Conservation (phyloP, 1,284 basidiomycete species). For the Trametes versicolor region DNA sequence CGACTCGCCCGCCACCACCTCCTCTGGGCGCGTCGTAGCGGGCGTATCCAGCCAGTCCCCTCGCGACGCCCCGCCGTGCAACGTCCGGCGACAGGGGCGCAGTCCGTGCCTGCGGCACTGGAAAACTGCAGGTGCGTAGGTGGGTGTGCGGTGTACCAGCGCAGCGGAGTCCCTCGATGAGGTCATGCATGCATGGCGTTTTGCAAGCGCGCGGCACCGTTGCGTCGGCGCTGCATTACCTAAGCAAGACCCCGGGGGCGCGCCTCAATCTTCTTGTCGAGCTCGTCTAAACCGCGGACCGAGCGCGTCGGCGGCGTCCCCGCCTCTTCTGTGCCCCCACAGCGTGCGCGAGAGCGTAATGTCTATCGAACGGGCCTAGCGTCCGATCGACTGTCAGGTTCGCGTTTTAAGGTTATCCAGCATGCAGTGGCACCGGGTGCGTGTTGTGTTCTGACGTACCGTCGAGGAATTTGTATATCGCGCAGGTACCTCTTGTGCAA, state of each 20-base stretch:
- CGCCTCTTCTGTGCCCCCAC: neutral
- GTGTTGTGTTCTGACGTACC: conserved; percentile 5
- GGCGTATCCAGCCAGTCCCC: conserved; percentile 10
- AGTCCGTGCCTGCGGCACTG: neutral
- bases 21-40: conserved; percentile 18
- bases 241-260: conserved; percentile 24
- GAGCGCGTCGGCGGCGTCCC: neutral
- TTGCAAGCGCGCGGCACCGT: conserved; percentile 13
- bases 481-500: neutral
- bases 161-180: conserved; percentile 13
- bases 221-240: neutral
- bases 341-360: neutral
- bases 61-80: conserved; percentile 14
- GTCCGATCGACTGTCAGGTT: conserved; percentile 1
- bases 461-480: neutral
- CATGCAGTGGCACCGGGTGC: neutral
- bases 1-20: conserved; percentile 13
- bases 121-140: conserved; percentile 1
- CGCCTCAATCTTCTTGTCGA: conserved; percentile 5
- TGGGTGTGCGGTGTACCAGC: neutral
- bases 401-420: neutral
- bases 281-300: conserved; percentile 7
- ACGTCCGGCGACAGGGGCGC: neutral
- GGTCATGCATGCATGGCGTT: conserved; percentile 20
- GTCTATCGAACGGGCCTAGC: neutral